Evolutionary conservation across 2,329 filamentous ascomycete species (phyloP).

Genomic region (Hirsutella rhossiliensis): DNA sequence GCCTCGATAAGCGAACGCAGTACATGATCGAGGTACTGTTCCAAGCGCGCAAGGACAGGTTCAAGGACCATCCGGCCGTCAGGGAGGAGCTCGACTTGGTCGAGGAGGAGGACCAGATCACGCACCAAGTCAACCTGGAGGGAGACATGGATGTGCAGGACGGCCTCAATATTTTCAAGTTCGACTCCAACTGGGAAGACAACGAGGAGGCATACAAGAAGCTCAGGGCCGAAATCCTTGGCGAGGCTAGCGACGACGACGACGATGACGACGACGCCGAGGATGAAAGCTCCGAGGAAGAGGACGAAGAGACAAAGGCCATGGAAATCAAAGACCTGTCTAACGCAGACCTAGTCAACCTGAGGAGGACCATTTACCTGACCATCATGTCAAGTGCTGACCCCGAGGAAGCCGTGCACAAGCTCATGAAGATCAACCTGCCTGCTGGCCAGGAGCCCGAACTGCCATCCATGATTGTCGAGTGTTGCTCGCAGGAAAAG

Average conservation of each 20-base stretch:
- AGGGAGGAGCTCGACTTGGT: slow-evolving; percentile 90
- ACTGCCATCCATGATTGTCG: slow-evolving; percentile 90
- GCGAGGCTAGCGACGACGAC: slow-evolving; percentile 78
- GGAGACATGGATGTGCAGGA: slow-evolving; percentile 80
- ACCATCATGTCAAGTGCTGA: slow-evolving; percentile 96
- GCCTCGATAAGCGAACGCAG: slow-evolving; percentile 96
- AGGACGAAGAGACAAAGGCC: slow-evolving; percentile 66
- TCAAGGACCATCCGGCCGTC: slow-evolving; percentile 86
- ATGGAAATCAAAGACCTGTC: slow-evolving; percentile 97
- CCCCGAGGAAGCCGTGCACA: slow-evolving; percentile 94
- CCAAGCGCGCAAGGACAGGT: slow-evolving; percentile 89
- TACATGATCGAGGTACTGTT: slow-evolving; percentile 99
- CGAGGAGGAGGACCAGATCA: slow-evolving; percentile 97
- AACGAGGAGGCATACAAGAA: slow-evolving; percentile 84
- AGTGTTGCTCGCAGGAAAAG: slow-evolving; percentile 91
- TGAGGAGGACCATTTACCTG: slow-evolving; percentile 88
- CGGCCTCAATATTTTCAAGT: slow-evolving; percentile 89
- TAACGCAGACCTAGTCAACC: slow-evolving; percentile 88
- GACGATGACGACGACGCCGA: slow-evolving; percentile 40
- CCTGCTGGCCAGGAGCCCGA: slow-evolving; percentile 80
- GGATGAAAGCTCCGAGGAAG: slow-evolving; percentile 60
- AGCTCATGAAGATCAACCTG: slow-evolving; percentile 87
- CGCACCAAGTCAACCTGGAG: slow-evolving; percentile 72
- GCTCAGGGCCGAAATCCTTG: slow-evolving; percentile 85
- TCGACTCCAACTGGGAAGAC: slow-evolving; percentile 77